Evolutionary conservation across 78 protist genomes (phyloP).

Genomic region (Blattamonas nauphoetae): DNA sequence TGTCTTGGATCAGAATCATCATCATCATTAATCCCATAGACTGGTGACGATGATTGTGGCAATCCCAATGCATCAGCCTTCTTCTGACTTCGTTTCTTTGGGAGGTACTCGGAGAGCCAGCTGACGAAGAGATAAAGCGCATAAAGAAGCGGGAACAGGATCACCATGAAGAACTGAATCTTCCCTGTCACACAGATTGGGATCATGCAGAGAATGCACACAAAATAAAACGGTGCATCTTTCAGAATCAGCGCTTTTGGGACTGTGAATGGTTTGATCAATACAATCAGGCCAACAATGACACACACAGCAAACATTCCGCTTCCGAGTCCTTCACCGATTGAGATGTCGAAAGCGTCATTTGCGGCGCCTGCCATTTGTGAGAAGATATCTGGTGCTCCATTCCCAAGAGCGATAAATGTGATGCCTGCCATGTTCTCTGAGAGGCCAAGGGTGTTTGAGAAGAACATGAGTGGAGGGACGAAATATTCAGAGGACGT

Average conservation of each 20-base stretch:
- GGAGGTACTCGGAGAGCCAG: too few relatives aligned
- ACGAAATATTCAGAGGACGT: neutral
- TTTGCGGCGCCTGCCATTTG: neutral
- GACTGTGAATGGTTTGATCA: neutral
- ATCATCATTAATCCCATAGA: too few relatives aligned
- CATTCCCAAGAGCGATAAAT: neutral
- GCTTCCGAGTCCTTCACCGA: neutral
- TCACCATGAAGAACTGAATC: neutral
- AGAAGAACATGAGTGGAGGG: neutral
- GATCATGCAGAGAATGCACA: neutral
- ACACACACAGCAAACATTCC: neutral
- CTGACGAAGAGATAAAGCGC: neutral
- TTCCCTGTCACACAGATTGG: neutral
- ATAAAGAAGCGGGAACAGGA: neutral
- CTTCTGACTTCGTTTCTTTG: too few relatives aligned
- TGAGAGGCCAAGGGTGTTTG: neutral
- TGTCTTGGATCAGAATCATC: too few relatives aligned
- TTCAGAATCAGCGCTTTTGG: neutral
- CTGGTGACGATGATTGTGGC: too few relatives aligned
- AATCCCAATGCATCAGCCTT: too few relatives aligned
- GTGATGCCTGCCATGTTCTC: neutral
- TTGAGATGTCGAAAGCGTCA: neutral
- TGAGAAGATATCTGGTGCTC: neutral
- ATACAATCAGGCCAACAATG: neutral
- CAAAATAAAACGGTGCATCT: neutral